These are phyloP conservation scores for Waltergamsia citrina DNA, from an alignment of 2,329 filamentous ascomycete species.

Conservation along the genomic window DNA sequence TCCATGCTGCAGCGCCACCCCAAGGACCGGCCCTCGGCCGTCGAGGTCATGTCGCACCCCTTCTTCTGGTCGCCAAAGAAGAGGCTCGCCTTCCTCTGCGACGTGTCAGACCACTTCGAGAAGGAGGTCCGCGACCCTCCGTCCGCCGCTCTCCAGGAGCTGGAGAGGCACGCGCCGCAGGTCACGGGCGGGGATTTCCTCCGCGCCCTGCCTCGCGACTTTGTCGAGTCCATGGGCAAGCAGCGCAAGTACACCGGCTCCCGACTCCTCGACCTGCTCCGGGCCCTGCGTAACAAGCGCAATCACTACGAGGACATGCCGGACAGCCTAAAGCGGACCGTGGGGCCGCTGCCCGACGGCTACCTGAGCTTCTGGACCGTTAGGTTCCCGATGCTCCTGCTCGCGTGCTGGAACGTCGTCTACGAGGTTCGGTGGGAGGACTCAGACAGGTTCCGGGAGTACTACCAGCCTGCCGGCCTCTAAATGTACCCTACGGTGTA, in stretches of 20 bases:
- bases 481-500: conserved; percentile 8
- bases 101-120: conserved; percentile 94
- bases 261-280: conserved; percentile 73
- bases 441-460: conserved; percentile 60
- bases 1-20: conserved; percentile 61
- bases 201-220: conserved; percentile 63
- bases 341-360: conserved; percentile 68
- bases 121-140: conserved; percentile 81
- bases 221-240: conserved; percentile 83
- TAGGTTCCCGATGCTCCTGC: conserved; percentile 68
- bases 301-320: conserved; percentile 98
- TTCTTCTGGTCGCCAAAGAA: conserved; percentile 96
- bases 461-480: conserved; percentile 46
- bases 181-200: conserved; percentile 69
- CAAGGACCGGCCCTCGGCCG: conserved; percentile 57
- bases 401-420: conserved; percentile 70
- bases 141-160: conserved; percentile 52
- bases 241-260: conserved; percentile 90
- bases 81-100: conserved; percentile 84
- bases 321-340: conserved; percentile 57
- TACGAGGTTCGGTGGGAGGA: conserved; percentile 54
- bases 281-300: conserved; percentile 88
- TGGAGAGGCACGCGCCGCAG: conserved; percentile 42
- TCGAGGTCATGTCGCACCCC: conserved; percentile 79
- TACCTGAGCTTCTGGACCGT: conserved; percentile 79